These are phyloP conservation scores for Sugiyamaella pinicola DNA, from an alignment of 1,139 yeast species.

Conservation along the genomic window DNA sequence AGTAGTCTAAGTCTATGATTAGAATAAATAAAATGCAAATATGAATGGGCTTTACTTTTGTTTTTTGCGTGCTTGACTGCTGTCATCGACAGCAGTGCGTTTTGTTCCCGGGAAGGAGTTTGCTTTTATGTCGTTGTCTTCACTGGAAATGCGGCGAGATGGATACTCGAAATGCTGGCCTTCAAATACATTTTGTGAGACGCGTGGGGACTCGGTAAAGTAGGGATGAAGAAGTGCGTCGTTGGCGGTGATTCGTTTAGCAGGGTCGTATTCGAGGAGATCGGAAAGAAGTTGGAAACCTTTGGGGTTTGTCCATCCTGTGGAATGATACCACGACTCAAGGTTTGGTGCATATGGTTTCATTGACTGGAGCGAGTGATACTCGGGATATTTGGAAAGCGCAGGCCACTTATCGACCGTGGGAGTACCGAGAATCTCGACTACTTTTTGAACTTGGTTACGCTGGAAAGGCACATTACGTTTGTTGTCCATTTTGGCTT, in stretches of 20 bases:
- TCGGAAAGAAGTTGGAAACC: constrained; percentile 67
- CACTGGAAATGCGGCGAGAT: constrained; percentile 44
- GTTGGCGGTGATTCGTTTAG: constrained; percentile 71
- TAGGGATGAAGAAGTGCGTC: constrained; percentile 75
- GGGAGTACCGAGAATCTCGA: constrained; percentile 92
- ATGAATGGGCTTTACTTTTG: constrained; percentile 27
- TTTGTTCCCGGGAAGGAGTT: constrained; percentile 33
- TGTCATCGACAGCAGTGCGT: constrained; percentile 27
- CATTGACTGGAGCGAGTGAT: constrained; percentile 62
- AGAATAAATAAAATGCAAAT: background rate
- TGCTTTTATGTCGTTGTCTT: constrained; percentile 45
- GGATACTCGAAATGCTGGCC: constrained; percentile 45
- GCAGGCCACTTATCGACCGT: constrained; percentile 73
- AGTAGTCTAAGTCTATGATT: background rate
- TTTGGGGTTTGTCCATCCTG: constrained; percentile 69
- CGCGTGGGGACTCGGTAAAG: constrained; percentile 68
- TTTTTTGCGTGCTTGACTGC: constrained; percentile 30
- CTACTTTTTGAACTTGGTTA: constrained; percentile 84
- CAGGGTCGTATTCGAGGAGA: constrained; percentile 81
- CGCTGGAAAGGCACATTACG: constrained; percentile 92
- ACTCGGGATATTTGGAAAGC: constrained; percentile 82
- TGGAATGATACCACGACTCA: constrained; percentile 79
- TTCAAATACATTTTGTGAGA: constrained; percentile 55
- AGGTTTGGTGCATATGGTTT: constrained; percentile 69
- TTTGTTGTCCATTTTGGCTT: constrained; percentile 90